These are phyloP conservation scores for Aurifilum marmelostoma DNA, from an alignment of 2,329 filamentous ascomycete genomes.

Conservation along the genomic window DNA sequence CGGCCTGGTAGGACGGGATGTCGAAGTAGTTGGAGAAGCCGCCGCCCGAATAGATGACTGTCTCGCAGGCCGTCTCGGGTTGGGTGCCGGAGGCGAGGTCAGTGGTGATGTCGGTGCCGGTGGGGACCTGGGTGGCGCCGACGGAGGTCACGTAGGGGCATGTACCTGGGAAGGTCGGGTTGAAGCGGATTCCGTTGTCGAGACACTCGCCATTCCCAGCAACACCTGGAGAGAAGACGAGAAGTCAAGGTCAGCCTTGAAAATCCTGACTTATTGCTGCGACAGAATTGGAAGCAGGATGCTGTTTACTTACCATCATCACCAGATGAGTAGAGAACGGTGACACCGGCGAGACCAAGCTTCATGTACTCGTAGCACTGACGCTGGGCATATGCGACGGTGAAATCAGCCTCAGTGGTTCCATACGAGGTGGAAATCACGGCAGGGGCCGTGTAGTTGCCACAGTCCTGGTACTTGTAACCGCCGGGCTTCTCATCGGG, in stretches of 20 bases:
- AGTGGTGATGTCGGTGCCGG: conserved; percentile 22
- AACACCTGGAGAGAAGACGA: conserved; percentile 34
- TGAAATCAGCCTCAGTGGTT: conserved; percentile 49
- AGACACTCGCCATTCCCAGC: conserved; percentile 39
- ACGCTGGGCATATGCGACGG: conserved; percentile 47
- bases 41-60: conserved; percentile 27
- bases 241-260: background rate
- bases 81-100: conserved; percentile 24
- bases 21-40: conserved; percentile 28
- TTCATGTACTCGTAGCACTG: conserved; percentile 46
- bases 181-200: conserved; percentile 44
- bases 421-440: conserved; percentile 53
- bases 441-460: conserved; percentile 46
- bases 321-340: conserved; percentile 43
- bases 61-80: conserved; percentile 26
- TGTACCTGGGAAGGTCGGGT: conserved; percentile 45
- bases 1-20: conserved; percentile 27
- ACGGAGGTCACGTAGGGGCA: conserved; percentile 53
- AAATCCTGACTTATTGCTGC: too few relatives aligned
- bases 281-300: too few relatives aligned
- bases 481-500: conserved; percentile 47
- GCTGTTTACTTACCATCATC: conserved; percentile 32
- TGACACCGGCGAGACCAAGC: conserved; percentile 43
- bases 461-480: conserved; percentile 43
- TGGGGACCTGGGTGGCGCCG: conserved; percentile 35